These are phyloP conservation scores for Alternaria solani DNA, from an alignment of 2,329 filamentous ascomycete species.

Conservation along the genomic window DNA sequence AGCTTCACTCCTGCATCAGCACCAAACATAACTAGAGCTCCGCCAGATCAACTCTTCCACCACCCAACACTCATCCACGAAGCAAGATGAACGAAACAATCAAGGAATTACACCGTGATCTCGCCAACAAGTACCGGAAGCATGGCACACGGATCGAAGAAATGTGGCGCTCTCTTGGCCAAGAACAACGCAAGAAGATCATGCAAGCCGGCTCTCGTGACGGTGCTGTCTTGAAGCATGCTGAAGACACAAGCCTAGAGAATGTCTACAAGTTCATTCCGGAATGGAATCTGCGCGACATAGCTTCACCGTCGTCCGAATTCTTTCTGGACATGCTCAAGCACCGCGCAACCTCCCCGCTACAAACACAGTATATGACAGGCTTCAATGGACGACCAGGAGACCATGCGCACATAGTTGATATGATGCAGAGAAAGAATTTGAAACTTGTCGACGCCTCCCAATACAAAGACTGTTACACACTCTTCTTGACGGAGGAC, in stretches of 20 bases:
- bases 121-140: conserved; percentile 50
- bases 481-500: conserved; percentile 48
- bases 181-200: conserved; percentile 45
- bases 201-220: conserved; percentile 48
- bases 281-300: conserved; percentile 57
- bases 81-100: conserved; percentile 22
- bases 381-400: conserved; percentile 46
- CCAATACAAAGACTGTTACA: conserved; percentile 45
- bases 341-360: conserved; percentile 45
- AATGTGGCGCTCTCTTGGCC: conserved; percentile 53
- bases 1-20: background rate
- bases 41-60: background rate
- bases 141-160: conserved; percentile 49
- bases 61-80: background rate
- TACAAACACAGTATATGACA: conserved; percentile 15
- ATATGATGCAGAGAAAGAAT: conserved; percentile 47
- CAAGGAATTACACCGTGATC: conserved; percentile 50
- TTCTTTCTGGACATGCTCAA: conserved; percentile 52
- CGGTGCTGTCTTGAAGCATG: conserved; percentile 48
- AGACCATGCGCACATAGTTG: conserved; percentile 48
- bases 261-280: conserved; percentile 53
- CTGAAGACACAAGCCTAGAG: conserved; percentile 49
- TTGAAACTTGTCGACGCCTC: conserved; percentile 39
- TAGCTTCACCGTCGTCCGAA: conserved; percentile 45
- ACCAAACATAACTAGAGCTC: background rate